Conservation (phyloP, 225 moss, liverwort and hornwort genomes). For the Pseudoscleropodium purum region DNA sequence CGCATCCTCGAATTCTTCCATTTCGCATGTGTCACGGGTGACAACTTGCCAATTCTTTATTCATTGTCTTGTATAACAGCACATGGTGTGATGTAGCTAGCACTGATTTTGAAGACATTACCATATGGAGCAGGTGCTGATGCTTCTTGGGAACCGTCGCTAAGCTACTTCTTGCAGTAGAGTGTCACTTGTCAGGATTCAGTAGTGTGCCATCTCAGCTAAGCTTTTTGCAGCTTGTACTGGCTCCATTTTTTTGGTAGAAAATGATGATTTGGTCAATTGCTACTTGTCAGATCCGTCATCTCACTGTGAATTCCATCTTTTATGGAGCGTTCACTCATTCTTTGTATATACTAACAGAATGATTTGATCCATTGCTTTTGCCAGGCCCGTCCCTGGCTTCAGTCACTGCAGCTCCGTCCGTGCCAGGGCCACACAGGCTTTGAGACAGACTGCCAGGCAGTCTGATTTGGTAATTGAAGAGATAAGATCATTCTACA, state of each 20-base stretch:
- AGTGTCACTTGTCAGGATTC: not conserved
- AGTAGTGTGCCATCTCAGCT: not conserved
- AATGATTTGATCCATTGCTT: not conserved
- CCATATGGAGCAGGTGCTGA: not conserved
- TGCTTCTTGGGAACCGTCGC: conserved; percentile 1
- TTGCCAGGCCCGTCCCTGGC: not conserved
- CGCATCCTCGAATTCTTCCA: not conserved
- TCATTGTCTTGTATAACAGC: not conserved
- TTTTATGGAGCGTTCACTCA: not conserved
- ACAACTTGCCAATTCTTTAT: not conserved
- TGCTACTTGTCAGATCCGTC: not conserved
- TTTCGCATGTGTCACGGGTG: not conserved
- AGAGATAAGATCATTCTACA: not conserved
- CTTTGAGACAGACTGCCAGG: not conserved
- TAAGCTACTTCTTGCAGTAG: not conserved
- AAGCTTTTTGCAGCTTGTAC: not conserved
- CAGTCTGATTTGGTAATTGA: not conserved
- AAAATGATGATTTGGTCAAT: not conserved
- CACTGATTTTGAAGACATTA: not conserved
- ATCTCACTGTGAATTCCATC: not conserved
- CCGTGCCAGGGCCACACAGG: not conserved
- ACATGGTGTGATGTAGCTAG: not conserved
- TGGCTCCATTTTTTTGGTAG: not conserved
- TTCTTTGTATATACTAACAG: not conserved
- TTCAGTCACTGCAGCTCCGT: not conserved